Percentiles rank a stretch among this genome's conserved stretches.
phyloP scores from a whole-genome alignment of 2,329 filamentous ascomycete species.

The Stemphylium vesicarium region DNA sequence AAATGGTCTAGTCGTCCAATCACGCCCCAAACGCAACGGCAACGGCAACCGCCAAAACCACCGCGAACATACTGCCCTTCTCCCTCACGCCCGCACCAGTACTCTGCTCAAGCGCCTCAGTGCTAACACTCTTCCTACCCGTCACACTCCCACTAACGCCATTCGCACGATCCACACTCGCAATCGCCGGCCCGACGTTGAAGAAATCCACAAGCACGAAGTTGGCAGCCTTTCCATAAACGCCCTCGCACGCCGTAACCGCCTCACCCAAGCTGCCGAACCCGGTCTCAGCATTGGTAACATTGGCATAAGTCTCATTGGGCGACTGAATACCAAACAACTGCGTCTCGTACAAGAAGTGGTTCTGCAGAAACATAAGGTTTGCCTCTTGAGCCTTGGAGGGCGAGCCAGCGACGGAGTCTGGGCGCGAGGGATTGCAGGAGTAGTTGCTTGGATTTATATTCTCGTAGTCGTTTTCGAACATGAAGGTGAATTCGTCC shows the following conservation, averaged over 20 bases:
- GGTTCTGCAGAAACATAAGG: constrained; percentile 77
- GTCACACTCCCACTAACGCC: constrained; percentile 48
- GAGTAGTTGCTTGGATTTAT: constrained; percentile 69
- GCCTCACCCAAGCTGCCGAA: constrained; percentile 58
- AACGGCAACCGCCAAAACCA: constrained; percentile 39
- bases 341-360: constrained; percentile 72
- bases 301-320: constrained; percentile 60
- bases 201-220: constrained; percentile 84
- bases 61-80: constrained; percentile 34
- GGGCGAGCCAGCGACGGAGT: constrained; percentile 52
- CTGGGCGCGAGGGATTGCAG: constrained; percentile 73
- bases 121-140: constrained; percentile 35
- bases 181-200: constrained; percentile 72
- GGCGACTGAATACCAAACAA: constrained; percentile 49
- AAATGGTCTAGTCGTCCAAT: neutral
- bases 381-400: constrained; percentile 61
- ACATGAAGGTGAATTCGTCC: constrained; percentile 69
- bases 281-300: constrained; percentile 69
- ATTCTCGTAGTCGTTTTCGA: constrained; percentile 75
- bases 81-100: constrained; percentile 23
- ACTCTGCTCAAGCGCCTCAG: constrained; percentile 22
- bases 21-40: constrained; percentile 37
- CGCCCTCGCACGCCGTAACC: constrained; percentile 49
- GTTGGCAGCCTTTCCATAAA: constrained; percentile 72
- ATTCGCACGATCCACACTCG: constrained; percentile 75